Evolutionary conservation across 1,284 basidiomycete genomes (phyloP), one percentile per base, ranked within the genome.

Genomic region (Cryptococcus sp.): DNA sequence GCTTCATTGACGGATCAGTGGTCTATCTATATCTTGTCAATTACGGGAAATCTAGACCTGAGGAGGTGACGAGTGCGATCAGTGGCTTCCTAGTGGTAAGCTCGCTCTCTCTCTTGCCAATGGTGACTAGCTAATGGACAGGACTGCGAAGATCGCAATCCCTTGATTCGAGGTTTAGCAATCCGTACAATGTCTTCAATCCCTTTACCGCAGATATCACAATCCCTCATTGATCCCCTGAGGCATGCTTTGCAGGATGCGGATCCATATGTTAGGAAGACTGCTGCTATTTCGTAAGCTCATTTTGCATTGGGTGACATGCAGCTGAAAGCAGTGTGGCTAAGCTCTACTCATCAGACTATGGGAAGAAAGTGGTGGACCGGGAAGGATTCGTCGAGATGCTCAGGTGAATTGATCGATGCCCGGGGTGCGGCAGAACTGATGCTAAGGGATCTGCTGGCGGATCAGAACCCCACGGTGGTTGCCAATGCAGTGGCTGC

Each of bases 11-110:
- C 45, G 43, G 24, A 42, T 9, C 64, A 94, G 91, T 98, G 54
- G 94, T 98, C 16, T 98, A 98, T 69, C 84, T 98, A 43, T 98
- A 96, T 74, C 85, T 98, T 56, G 96, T 97, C 83, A 96, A 97
- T 78, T 98, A 98, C 66, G 92, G 92, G 44, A 91, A 93, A 72
- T 89, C 92, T 0, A 90, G 97, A 69, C 94, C 94, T 0, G 94
- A 98, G 69, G 83, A 87, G 41, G 90, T 98, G 73, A 94, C 96
- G 63, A 82, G 94, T 45, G 93, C 94, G 11, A 92, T 98, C 57
- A 94, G 97, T 68, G 97, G 93, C 2, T 98, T 98, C 69, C 90
- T 98, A 47, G 82, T 82, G 60, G 79, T 78, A 31, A 39, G 75
- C 50, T 13, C 16, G 31, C 36, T 10, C 7, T 21, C 10, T 52